A percentile compares a stretch with the other conserved stretches of the same genome.
Evolutionary conservation across 345 rosid genomes (phyloP).

Genomic region (Murraya koenigii): DNA sequence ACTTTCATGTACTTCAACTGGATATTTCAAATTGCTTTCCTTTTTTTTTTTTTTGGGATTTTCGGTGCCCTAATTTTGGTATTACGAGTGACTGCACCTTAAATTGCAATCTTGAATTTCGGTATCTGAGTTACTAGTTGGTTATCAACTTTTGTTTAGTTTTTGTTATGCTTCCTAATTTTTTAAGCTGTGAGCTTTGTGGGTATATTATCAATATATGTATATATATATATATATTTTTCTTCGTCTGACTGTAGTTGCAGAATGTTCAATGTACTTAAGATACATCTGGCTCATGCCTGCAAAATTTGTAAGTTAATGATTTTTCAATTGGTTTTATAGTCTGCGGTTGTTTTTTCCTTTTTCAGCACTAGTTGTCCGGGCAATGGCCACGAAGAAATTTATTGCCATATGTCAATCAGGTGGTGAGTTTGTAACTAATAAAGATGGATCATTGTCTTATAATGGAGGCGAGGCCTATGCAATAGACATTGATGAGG

Average conservation of each 20-base stretch:
- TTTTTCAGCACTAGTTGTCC: background rate
- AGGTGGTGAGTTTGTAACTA: constrained; percentile 74
- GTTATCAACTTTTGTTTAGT: background rate
- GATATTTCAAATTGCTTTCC: background rate
- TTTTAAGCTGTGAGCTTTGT: background rate
- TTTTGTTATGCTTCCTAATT: background rate
- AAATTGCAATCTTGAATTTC: background rate
- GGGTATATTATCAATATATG: background rate
- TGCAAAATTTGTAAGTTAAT: background rate
- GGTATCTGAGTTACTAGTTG: background rate
- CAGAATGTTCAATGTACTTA: background rate
- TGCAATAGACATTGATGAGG: constrained; percentile 69
- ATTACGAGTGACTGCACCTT: background rate
- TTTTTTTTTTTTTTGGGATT: background rate
- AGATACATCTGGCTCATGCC: background rate
- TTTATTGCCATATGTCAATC: constrained; percentile 93
- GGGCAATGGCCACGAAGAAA: constrained; percentile 74
- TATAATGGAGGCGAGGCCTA: constrained; percentile 84
- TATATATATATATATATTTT: background rate
- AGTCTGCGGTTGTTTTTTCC: background rate
- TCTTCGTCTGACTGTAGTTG: too few relatives aligned
- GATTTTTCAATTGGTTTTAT: background rate
- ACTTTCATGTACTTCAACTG: background rate
- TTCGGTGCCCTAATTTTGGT: background rate
- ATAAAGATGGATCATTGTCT: constrained; percentile 61